phyloP scores from a whole-genome alignment of 2,329 filamentous ascomycete species.

The Chrysosphaeria jannelii region DNA sequence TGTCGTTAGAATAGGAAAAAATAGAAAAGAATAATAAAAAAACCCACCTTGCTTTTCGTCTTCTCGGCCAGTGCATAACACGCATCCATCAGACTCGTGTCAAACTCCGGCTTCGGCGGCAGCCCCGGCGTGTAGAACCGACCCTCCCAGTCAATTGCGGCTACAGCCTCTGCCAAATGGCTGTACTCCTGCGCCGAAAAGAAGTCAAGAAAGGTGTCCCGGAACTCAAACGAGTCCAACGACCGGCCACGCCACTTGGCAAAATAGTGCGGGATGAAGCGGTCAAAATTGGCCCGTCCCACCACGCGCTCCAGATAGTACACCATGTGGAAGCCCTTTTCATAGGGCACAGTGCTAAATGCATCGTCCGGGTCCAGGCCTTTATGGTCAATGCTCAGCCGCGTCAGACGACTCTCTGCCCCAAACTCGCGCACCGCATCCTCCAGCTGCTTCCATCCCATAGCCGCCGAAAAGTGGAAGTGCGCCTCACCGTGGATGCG shows the following conservation, averaged over 20 bases:
- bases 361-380: constrained; percentile 87
- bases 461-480: constrained; percentile 82
- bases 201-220: constrained; percentile 59
- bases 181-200: constrained; percentile 37
- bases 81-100: constrained; percentile 59
- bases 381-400: constrained; percentile 62
- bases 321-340: constrained; percentile 87
- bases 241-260: constrained; percentile 59
- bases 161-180: constrained; percentile 30
- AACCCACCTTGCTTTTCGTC: constrained; percentile 17
- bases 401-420: constrained; percentile 71
- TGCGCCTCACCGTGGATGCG: constrained; percentile 55
- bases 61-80: constrained; percentile 60
- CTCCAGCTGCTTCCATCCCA: constrained; percentile 64
- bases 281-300: constrained; percentile 66
- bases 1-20: too few relatives aligned
- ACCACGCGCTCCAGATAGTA: constrained; percentile 72
- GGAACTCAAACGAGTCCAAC: constrained; percentile 84
- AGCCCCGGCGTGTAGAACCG: constrained; percentile 74
- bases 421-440: constrained; percentile 58
- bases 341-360: constrained; percentile 77
- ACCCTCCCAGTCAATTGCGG: constrained; percentile 59
- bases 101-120: constrained; percentile 71
- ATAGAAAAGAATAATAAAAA: background rate
- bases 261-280: constrained; percentile 91